Evolutionary conservation across 306 rosid species (phyloP).

Genomic region (Dalbergia oliveri): DNA sequence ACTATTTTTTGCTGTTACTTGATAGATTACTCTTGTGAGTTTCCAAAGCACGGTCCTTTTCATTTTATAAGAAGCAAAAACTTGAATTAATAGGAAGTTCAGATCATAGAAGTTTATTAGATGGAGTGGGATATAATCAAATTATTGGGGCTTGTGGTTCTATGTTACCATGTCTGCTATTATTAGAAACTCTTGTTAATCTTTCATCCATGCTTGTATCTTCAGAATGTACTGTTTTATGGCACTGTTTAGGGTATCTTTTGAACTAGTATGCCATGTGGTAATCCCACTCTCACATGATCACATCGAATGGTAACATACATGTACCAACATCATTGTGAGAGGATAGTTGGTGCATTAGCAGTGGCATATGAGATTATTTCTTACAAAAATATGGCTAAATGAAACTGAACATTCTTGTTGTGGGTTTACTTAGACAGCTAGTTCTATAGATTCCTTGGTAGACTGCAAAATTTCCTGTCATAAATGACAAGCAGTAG

Average conservation of each 20-base stretch:
- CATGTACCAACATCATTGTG: slow-evolving; percentile 30
- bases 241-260: slow-evolving; percentile 30
- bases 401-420: neutral
- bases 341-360: slow-evolving; percentile 21
- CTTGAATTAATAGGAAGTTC: slow-evolving; percentile 30
- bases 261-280: slow-evolving; percentile 21
- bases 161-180: slow-evolving; percentile 26
- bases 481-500: neutral
- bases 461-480: neutral
- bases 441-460: neutral
- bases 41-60: slow-evolving; percentile 25
- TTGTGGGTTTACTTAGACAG: neutral
- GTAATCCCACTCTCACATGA: slow-evolving; percentile 15
- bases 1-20: neutral
- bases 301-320: slow-evolving; percentile 20
- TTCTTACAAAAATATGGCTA: slow-evolving; percentile 19
- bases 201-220: neutral
- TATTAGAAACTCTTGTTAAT: slow-evolving; percentile 31
- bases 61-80: slow-evolving; percentile 20
- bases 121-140: slow-evolving; percentile 20
- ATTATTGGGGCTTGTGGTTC: slow-evolving; percentile 11
- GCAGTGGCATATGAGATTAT: slow-evolving; percentile 28
- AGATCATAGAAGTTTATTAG: slow-evolving; percentile 17
- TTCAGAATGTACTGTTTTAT: slow-evolving; percentile 7
- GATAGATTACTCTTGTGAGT: slow-evolving; percentile 3